phyloP scores from a whole-genome alignment of 2,329 filamentous ascomycete species.

The Colletotrichum aenigma region DNA sequence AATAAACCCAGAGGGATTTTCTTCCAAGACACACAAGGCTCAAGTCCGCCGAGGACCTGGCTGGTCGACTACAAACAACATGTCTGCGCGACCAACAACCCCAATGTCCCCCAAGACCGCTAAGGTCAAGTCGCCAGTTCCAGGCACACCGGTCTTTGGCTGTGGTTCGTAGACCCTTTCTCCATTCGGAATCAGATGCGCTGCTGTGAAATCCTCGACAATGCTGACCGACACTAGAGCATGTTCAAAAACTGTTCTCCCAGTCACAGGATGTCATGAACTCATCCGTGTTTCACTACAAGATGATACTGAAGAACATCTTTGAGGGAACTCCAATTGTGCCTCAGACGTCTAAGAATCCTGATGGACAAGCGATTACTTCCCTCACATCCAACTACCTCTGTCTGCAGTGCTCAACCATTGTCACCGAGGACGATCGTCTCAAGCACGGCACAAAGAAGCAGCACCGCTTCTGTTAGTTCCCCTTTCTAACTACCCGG shows the following conservation, averaged over 20 bases:
- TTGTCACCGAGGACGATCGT: slow-evolving; percentile 69
- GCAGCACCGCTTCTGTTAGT: slow-evolving; percentile 74
- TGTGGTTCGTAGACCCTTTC: slow-evolving; percentile 56
- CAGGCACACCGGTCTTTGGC: slow-evolving; percentile 65
- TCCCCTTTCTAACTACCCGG: not conserved
- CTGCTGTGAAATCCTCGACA: not conserved
- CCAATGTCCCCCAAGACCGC: slow-evolving; percentile 60
- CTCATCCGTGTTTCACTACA: slow-evolving; percentile 73
- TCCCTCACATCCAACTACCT: slow-evolving; percentile 72
- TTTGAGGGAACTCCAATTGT: slow-evolving; percentile 70
- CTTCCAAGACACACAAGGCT: not conserved
- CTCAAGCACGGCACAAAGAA: slow-evolving; percentile 72
- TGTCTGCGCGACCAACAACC: slow-evolving; percentile 53
- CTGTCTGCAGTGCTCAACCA: slow-evolving; percentile 74
- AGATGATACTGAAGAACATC: slow-evolving; percentile 71
- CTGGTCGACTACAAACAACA: slow-evolving; percentile 23
- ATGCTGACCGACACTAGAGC: slow-evolving; percentile 54
- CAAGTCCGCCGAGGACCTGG: not conserved
- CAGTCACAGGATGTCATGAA: slow-evolving; percentile 68
- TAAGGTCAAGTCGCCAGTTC: slow-evolving; percentile 63
- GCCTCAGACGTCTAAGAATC: slow-evolving; percentile 66
- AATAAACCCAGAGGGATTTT: not conserved
- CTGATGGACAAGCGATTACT: slow-evolving; percentile 61
- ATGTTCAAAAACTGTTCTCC: slow-evolving; percentile 70
- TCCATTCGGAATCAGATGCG: not conserved